Evolutionary conservation across 2,329 filamentous ascomycete genomes (phyloP).

Genomic region (Alternaria ventricosa): DNA sequence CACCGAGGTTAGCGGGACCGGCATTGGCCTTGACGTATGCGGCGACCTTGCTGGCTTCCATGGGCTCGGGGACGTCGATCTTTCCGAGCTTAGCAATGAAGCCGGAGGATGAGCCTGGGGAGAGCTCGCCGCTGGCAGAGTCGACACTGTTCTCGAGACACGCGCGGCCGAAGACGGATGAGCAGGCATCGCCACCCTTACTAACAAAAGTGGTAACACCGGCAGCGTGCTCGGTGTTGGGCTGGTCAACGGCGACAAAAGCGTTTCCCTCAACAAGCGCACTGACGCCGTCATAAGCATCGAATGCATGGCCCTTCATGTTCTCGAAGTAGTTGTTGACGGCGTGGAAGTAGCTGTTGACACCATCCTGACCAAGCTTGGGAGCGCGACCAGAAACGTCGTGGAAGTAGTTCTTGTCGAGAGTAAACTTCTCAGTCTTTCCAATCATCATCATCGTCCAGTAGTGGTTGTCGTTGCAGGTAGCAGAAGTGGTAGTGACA

Average conservation of each 20-base stretch:
- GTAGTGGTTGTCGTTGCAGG: constrained; percentile 57
- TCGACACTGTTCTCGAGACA: constrained; percentile 30
- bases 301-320: constrained; percentile 53
- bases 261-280: constrained; percentile 54
- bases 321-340: constrained; percentile 48
- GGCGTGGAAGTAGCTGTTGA: constrained; percentile 27
- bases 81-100: constrained; percentile 22
- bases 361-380: constrained; percentile 49
- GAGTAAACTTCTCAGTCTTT: constrained; percentile 50
- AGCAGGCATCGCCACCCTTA: constrained; percentile 32
- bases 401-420: constrained; percentile 56
- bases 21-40: constrained; percentile 30
- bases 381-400: constrained; percentile 54
- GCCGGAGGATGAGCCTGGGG: constrained; percentile 11
- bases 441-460: constrained; percentile 55
- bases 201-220: constrained; percentile 36
- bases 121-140: constrained; percentile 24
- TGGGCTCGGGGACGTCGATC: constrained; percentile 15
- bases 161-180: constrained; percentile 21
- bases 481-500: constrained; percentile 51
- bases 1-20: constrained; percentile 24
- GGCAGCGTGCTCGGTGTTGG: constrained; percentile 43
- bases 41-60: constrained; percentile 25
- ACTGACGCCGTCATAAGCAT: constrained; percentile 37
- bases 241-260: constrained; percentile 52